Evolutionary conservation across 179 eudicot species (phyloP).

Genomic region (Carnegiea gigantea): DNA sequence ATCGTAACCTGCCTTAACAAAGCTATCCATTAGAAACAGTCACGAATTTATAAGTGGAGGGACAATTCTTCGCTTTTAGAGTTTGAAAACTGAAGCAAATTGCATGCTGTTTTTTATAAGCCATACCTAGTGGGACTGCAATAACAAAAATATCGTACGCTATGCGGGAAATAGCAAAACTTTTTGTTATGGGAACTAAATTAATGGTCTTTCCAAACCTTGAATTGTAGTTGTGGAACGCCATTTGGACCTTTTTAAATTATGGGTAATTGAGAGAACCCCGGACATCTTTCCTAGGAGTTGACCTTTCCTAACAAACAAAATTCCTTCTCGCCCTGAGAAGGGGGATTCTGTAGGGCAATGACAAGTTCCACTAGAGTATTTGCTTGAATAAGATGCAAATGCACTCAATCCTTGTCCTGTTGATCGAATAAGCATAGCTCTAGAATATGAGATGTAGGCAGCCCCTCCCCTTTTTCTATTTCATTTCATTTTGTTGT

Average conservation of each 20-base stretch:
- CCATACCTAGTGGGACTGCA: background rate
- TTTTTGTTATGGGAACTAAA: background rate
- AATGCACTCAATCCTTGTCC: background rate
- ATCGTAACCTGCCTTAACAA: slow-evolving; percentile 42
- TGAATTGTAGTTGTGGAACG: background rate
- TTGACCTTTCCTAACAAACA: background rate
- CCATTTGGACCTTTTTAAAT: background rate
- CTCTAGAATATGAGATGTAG: background rate
- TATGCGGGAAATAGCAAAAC: background rate
- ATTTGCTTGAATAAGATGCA: background rate
- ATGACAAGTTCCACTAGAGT: too few species aligned
- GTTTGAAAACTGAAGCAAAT: background rate
- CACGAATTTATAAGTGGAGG: background rate
- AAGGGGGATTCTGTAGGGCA: background rate
- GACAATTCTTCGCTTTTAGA: background rate
- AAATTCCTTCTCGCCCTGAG: background rate
- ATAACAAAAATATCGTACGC: background rate
- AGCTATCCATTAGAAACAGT: slow-evolving; percentile 19
- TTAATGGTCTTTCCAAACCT: background rate
- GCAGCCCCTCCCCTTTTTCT: too few species aligned
- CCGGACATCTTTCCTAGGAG: background rate
- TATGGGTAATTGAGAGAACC: background rate
- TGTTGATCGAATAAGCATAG: background rate
- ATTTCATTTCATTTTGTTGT: too few species aligned
- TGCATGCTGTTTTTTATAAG: background rate